Conservation (phyloP, 2,329 filamentous ascomycete genomes). For the Massarina eburnea region DNA sequence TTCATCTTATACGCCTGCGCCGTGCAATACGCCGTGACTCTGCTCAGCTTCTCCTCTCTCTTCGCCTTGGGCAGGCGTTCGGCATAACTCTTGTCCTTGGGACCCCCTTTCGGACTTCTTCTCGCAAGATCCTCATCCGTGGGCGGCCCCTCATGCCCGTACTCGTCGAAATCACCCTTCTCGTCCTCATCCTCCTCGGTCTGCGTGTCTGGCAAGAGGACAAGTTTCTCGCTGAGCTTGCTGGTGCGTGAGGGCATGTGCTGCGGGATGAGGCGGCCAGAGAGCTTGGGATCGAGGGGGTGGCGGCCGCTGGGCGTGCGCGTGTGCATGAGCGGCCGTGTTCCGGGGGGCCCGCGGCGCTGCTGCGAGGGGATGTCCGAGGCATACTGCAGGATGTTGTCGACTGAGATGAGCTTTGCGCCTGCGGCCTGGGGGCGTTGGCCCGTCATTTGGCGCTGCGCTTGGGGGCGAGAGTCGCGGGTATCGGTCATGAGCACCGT, state of each 20-base stretch:
- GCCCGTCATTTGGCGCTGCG: slow-evolving; percentile 40
- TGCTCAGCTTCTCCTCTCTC: slow-evolving; percentile 81
- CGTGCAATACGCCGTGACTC: slow-evolving; percentile 94
- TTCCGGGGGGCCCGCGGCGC: slow-evolving; percentile 69
- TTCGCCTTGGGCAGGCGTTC: slow-evolving; percentile 88
- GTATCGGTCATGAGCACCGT: slow-evolving; percentile 57
- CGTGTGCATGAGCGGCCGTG: slow-evolving; percentile 51
- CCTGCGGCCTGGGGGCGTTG: slow-evolving; percentile 34
- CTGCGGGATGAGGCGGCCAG: slow-evolving; percentile 58
- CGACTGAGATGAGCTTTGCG: slow-evolving; percentile 80
- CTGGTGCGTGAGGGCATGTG: slow-evolving; percentile 82
- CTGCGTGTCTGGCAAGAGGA: slow-evolving; percentile 80
- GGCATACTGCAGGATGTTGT: slow-evolving; percentile 91
- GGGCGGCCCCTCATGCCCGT: slow-evolving; percentile 61
- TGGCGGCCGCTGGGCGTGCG: slow-evolving; percentile 53
- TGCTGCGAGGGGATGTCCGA: slow-evolving; percentile 95
- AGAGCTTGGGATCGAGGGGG: slow-evolving; percentile 58
- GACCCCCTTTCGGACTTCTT: slow-evolving; percentile 67
- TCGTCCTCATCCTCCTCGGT: slow-evolving; percentile 57
- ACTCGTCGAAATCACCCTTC: slow-evolving; percentile 60
- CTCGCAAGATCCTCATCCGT: slow-evolving; percentile 65
- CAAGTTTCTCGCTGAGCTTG: slow-evolving; percentile 96
- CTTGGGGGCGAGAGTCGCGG: slow-evolving; percentile 47
- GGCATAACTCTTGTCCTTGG: slow-evolving; percentile 82
- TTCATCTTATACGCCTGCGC: slow-evolving; percentile 91